Base-by-base conservation (phyloP, 106 monocot genomes). In the Platanthera guangdongensis region DNA sequence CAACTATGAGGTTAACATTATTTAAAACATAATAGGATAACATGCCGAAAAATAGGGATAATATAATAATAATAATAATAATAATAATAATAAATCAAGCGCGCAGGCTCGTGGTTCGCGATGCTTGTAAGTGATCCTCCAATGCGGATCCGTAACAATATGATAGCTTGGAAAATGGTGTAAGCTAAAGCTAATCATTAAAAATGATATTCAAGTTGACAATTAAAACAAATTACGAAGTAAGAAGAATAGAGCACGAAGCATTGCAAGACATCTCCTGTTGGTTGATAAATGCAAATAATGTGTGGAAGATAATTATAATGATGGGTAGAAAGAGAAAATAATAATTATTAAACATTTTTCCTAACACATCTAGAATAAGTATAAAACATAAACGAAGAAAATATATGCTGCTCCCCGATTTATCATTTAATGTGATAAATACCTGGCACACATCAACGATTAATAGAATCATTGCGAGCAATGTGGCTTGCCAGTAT, bases 381-480 rank as follows among this genome's bases (percentile, higher is more conserved):
- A 32, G 13, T 9, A 53, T 53, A 13, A 39, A 12, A 32, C 8
- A 13, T 1, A n/a, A 63, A 22, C 22, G 22, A 21, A 21, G 25
- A 52, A n/a, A 74, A 22, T 11, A 74, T 21, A 8, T 30, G 4
- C 12, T 51, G 52, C 22, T 63, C 25, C 63, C 19, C 22, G 2
- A 63, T 46, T 68, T 14, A 4, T 46, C n/a, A 7, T 68, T 68
- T 39, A 10, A 68, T 9, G 3, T 46, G 68, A 68, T 68, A 84
- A 84, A 75, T 55, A 99, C 97, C 88, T 99, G 99, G 84, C 99
- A 99, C 18, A 99, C 99, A 85, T 99, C 99, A 88, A 99, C 99
- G 78, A 99, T 99, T n/a, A 69, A 99, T 99, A 57, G 99, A 99
- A 94, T 99, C 83, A 84, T 99, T 99, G 72, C 97, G 84, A 73